Evolutionary conservation across 306 rosid genomes (phyloP), one percentile per base, ranked within the genome.

Genomic region (Sesbania bispinosa): DNA sequence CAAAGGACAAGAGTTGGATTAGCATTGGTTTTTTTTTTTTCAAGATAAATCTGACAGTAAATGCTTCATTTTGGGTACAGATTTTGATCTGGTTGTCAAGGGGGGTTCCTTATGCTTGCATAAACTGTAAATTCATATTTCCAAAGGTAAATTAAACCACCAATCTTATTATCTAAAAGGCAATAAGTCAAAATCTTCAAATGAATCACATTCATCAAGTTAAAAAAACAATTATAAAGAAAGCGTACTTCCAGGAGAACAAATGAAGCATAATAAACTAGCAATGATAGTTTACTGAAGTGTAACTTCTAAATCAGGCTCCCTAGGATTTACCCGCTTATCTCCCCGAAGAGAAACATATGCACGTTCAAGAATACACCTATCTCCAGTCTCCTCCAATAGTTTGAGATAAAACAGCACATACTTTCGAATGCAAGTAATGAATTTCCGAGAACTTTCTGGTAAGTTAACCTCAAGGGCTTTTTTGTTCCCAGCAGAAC

Each of bases 371-470:
- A 93, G 98, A 69, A 95, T 90, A 78, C 86, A 84, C 53, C 85
- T 88, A 79, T 93, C 98, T 81, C 92, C 94, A 33, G 96, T 87
- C 86, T 93, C 96, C 84, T 93, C 98, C 85, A 93, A 77, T 35
- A 90, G 86, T 77, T 89, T 86, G 88, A 93, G 89, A 79, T 93
- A 93, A 82, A 93, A 88, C 54, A 88, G 71, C 73, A 90, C 78
- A 80, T 93, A 93, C 85, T 93, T 93, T 48, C 97, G 83, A 59
- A 93, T 93, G 80, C 98, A 93, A 66, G 98, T 93, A 79, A 93
- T 93, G 81, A 93, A 93, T 71, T 93, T 93, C 67, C 98, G 86
- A 52, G 98, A 93, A 80, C 96, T 93, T 77, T 93, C 98, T 26
- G 98, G 97, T 78, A 90, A 86, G 75, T 93, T 93, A 74, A 93